A percentile compares a stretch with the other conserved stretches of the same genome.
phyloP scores from a whole-genome alignment of 495 filamentous ascomycete species.

The Podospora australis region DNA sequence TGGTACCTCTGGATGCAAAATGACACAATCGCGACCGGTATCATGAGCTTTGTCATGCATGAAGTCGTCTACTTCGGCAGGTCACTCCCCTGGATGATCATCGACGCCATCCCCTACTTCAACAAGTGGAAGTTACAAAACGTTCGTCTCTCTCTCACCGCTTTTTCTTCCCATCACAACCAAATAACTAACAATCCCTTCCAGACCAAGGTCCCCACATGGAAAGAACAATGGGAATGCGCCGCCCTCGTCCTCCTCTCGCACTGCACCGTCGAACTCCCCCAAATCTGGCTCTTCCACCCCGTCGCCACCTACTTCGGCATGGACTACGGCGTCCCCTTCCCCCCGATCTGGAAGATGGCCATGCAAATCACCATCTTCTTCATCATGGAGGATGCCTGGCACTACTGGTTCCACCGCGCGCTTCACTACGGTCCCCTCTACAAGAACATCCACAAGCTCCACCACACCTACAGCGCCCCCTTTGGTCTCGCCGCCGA shows the following conservation, averaged over 20 bases:
- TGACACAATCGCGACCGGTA: conserved; percentile 88
- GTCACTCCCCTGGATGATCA: conserved; percentile 87
- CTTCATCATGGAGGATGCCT: conserved; percentile 93
- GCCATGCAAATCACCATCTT: conserved; percentile 88
- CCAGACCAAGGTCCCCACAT: conserved; percentile 83
- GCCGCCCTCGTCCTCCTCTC: conserved; percentile 82
- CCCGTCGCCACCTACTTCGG: conserved; percentile 94
- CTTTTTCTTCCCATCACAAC: not conserved
- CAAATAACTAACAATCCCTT: conserved; percentile 6
- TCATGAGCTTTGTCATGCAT: conserved; percentile 95
- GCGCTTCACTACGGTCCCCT: conserved; percentile 91
- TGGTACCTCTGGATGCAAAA: conserved; percentile 99
- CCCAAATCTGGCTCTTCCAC: conserved; percentile 99
- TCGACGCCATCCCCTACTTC: conserved; percentile 79
- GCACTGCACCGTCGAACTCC: conserved; percentile 95
- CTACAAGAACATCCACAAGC: conserved; percentile 94
- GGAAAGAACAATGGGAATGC: conserved; percentile 89
- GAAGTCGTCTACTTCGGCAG: conserved; percentile 91
- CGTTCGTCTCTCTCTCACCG: conserved; percentile 41
- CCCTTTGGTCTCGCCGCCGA: conserved; percentile 95
- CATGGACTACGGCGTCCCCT: conserved; percentile 81
- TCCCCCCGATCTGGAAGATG: conserved; percentile 79
- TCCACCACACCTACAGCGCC: conserved; percentile 96
- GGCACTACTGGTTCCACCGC: conserved; percentile 98
- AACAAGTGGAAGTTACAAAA: conserved; percentile 92